Percentiles rank a stretch among this genome's conserved stretches.
Evolutionary conservation across 345 rosid species (phyloP).

Genomic region (Abelmoschus esculentus): DNA sequence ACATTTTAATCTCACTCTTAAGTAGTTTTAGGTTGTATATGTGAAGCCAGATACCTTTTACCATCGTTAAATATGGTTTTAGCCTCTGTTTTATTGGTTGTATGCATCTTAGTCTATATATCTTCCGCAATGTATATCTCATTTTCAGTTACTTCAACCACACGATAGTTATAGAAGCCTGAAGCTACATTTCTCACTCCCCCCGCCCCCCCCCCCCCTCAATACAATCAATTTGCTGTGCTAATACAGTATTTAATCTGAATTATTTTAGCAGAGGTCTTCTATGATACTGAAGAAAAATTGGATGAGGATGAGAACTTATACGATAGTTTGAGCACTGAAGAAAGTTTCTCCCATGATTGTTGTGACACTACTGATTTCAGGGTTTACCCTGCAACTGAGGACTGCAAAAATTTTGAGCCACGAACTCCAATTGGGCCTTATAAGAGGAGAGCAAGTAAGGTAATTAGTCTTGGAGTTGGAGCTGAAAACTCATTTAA

Average conservation of each 20-base stretch:
- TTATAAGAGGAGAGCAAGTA: constrained; percentile 64
- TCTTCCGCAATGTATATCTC: no score
- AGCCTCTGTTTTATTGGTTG: neutral
- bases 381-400: constrained; percentile 23
- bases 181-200: neutral
- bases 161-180: neutral
- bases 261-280: constrained; percentile 56
- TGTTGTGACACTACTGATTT: constrained; percentile 31
- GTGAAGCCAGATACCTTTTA: neutral
- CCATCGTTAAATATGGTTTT: neutral
- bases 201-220: neutral
- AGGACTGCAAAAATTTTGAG: constrained; percentile 24
- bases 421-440: constrained; percentile 66
- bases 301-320: constrained; percentile 29
- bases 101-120: neutral
- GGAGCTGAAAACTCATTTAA: constrained; percentile 34
- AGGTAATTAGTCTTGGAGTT: constrained; percentile 30
- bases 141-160: no score
- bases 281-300: constrained; percentile 68
- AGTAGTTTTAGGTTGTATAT: neutral
- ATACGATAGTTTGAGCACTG: constrained; percentile 14
- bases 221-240: constrained; percentile 10
- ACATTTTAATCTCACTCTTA: neutral
- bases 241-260: neutral
- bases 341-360: constrained; percentile 32